Percentiles rank a stretch among this genome's conserved stretches.
These are phyloP conservation scores for Fusarium xyrophilum DNA, from an alignment of 2,329 filamentous ascomycete species.

Conservation along the genomic window DNA sequence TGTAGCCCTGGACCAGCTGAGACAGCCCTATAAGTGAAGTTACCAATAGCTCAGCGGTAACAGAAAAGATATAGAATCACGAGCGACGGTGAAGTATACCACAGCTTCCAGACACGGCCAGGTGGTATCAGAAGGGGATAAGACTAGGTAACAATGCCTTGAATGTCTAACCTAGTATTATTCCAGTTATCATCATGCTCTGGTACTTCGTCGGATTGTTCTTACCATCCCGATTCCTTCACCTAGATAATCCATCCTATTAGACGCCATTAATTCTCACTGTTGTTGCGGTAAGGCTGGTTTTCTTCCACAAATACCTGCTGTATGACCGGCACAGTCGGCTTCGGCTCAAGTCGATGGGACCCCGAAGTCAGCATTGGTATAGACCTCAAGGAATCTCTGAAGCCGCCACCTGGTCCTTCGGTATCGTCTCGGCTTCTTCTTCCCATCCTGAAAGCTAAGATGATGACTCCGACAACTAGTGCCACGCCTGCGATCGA, in stretches of 20 bases:
- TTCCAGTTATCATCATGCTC: too few species aligned
- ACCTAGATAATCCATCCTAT: rapidly evolving
- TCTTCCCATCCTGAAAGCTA: neutral
- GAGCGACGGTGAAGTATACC: too few species aligned
- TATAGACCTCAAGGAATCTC: neutral
- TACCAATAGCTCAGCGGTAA: too few species aligned
- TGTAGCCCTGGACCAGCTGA: too few species aligned
- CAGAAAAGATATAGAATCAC: too few species aligned
- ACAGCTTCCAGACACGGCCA: too few species aligned
- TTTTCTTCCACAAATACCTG: neutral
- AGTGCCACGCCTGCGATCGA: neutral
- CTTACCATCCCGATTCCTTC: neutral
- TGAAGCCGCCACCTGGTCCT: neutral
- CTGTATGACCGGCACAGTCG: neutral
- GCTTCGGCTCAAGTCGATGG: neutral
- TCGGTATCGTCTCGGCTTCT: neutral
- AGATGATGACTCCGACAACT: neutral
- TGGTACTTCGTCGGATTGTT: too few species aligned
- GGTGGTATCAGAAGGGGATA: too few species aligned
- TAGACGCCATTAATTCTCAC: rapidly evolving
- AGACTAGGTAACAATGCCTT: too few species aligned
- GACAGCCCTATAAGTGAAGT: too few species aligned
- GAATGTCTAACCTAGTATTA: rapidly evolving
- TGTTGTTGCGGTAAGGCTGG: neutral
- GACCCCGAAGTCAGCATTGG: rapidly evolving